Percentiles rank a stretch among this genome's conserved stretches.
These are phyloP conservation scores for Gastrolobium bilobum DNA, from an alignment of 306 rosid genomes.

Conservation along the genomic window DNA sequence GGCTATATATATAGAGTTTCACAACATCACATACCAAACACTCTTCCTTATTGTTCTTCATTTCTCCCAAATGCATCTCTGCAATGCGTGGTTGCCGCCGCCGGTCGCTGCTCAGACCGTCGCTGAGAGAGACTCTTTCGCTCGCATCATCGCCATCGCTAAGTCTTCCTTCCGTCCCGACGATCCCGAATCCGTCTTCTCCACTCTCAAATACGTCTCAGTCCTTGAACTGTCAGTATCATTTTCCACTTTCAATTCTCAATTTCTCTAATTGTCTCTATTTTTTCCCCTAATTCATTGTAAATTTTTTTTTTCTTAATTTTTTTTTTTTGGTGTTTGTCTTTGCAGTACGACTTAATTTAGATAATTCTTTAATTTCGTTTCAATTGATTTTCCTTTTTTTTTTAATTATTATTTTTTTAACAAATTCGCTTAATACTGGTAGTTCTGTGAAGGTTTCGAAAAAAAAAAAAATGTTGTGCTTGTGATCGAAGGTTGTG, in stretches of 20 bases:
- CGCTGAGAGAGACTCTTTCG: conserved; percentile 79
- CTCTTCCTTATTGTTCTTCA: neutral
- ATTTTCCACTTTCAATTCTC: conserved; percentile 31
- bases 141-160: conserved; percentile 68
- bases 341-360: conserved; percentile 21
- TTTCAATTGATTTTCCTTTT: neutral
- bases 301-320: neutral
- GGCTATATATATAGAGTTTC: conserved; percentile 25
- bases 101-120: conserved; percentile 81
- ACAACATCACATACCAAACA: conserved; percentile 16
- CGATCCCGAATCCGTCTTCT: conserved; percentile 89
- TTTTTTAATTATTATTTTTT: neutral
- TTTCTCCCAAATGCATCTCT: conserved; percentile 75
- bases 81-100: conserved; percentile 98
- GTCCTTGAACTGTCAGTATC: conserved; percentile 88
- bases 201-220: conserved; percentile 90
- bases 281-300: conserved; percentile 20
- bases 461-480: neutral
- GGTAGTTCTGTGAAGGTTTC: conserved; percentile 34
- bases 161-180: conserved; percentile 62
- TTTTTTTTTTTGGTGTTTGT: conserved; percentile 4
- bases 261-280: neutral
- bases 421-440: neutral
- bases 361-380: neutral
- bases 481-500: conserved; percentile 37